A percentile compares a stretch with the other conserved stretches of the same genome.
phyloP scores from a whole-genome alignment of 441 rosid genomes.

The Erodium moschatum region DNA sequence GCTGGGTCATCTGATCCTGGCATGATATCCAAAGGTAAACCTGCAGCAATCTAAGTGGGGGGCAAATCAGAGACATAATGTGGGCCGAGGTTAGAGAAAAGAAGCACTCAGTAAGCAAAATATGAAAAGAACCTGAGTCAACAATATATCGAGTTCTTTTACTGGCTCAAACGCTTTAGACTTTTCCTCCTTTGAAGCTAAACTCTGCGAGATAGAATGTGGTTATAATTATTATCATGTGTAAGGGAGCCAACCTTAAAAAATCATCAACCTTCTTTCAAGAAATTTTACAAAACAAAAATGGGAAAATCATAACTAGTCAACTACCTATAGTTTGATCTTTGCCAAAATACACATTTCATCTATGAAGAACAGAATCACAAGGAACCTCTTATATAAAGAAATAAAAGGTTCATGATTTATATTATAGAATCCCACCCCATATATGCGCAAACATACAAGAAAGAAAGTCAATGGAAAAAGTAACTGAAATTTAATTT shows the following conservation, averaged over 20 bases:
- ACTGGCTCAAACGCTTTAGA: constrained; percentile 67
- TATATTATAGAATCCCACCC: background rate
- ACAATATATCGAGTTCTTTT: constrained; percentile 72
- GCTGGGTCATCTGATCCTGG: constrained; percentile 92
- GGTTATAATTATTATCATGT: background rate
- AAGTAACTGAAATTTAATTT: background rate
- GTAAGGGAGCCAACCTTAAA: background rate
- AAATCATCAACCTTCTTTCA: background rate
- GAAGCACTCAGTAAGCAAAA: constrained; percentile 9
- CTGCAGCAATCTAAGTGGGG: constrained; percentile 67
- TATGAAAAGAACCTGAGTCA: constrained; percentile 53
- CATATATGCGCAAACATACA: background rate
- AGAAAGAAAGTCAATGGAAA: constrained; percentile 5
- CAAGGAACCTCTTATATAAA: background rate
- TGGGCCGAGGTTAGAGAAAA: constrained; percentile 12
- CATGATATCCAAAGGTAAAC: constrained; percentile 84
- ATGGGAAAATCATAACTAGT: background rate
- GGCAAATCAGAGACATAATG: constrained; percentile 17
- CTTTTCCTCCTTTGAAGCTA: constrained; percentile 61
- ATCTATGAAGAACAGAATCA: background rate
- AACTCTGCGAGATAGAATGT: constrained; percentile 37
- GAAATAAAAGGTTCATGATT: background rate
- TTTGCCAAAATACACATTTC: background rate
- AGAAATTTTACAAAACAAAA: background rate
- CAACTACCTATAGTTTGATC: background rate